Percentiles rank a stretch among this genome's conserved stretches.
phyloP scores from a whole-genome alignment of 768 basidiomycete species.

The Suillus clintonianus region DNA sequence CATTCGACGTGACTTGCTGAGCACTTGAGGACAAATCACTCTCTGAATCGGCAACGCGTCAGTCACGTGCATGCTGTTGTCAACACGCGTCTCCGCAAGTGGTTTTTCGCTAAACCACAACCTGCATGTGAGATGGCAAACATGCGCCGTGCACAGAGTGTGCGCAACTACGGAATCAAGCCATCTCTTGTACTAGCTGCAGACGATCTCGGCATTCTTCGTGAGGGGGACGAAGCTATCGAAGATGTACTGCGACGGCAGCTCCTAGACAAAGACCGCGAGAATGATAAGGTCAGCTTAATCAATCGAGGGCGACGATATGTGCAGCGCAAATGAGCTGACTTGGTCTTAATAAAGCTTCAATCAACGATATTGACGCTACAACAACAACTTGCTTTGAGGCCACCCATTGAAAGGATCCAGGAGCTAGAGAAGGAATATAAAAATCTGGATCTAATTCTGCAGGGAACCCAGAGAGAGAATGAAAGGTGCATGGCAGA shows the following conservation, averaged over 20 bases:
- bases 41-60: background rate
- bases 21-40: no score
- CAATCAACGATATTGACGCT: conserved; percentile 62
- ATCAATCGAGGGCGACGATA: background rate
- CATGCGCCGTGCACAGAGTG: conserved; percentile 69
- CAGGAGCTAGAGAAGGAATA: conserved; percentile 72
- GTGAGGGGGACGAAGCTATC: conserved; percentile 57
- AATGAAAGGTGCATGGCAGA: conserved; percentile 86
- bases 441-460: conserved; percentile 70
- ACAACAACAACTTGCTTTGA: conserved; percentile 62
- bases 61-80: background rate
- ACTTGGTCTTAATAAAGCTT: conserved; percentile 41
- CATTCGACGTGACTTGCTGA: background rate
- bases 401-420: conserved; percentile 68
- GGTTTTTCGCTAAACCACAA: background rate
- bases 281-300: conserved; percentile 62
- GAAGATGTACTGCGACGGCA: conserved; percentile 67
- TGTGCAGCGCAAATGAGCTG: background rate
- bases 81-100: background rate
- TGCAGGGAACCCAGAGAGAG: conserved; percentile 82
- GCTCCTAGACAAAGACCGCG: conserved; percentile 66
- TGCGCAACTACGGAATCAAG: conserved; percentile 50
- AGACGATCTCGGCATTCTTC: conserved; percentile 62
- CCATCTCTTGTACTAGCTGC: conserved; percentile 43
- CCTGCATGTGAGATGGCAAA: background rate